Base-by-base conservation (phyloP, 331 rosid genomes). In the Arachis monticola region DNA sequence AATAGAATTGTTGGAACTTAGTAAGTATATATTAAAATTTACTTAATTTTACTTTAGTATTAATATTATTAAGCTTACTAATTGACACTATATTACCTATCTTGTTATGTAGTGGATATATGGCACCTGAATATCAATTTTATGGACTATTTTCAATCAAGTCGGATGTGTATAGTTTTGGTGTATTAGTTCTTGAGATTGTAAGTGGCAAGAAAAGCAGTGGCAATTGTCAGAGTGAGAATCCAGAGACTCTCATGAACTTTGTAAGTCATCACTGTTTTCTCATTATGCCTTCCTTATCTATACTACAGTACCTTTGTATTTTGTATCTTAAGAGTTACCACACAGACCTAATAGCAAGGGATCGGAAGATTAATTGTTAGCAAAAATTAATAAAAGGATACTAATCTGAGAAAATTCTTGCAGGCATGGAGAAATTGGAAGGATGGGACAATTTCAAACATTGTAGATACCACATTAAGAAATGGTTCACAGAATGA, bases 361-460 rank as follows among this genome's bases (percentile, higher is more conserved):
- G 4, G 4, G 5, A 4, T 38, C 11, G 30, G 30, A 57, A 70
- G n/a, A 9, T n/a, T 1, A n/a, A 45, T 22, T 30, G 8, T 14
- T 57, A 10, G 7, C 35, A 30, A 4, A 58, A 8, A 13, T 48
- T 31, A 27, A 40, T 3, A 5, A 8, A 11, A 60, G 4, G 59
- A 40, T 1, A 10, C 30, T 9, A 53, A 53, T 59, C n/a, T 56
- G 44, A 7, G 11, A 38, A 78, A 6, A 13, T 71, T 64, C 7
- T 76, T 79, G 72, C 55, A 90, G 87, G 80, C 79, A 55, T 85
- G 89, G 90, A 82, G 30, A 71, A 82, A 67, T 50, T 89, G 86
- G 90, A 82, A 53, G 30, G 73, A 74, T 2, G 88, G 84, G 12
- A 70, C n/a, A 22, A 1, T 63, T 38, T n/a, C 69, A 55, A 73